A percentile compares a stretch with the other conserved stretches of the same genome.
Evolutionary conservation across 805 yeast species (phyloP).

Genomic region (Candida krabiensis): DNA sequence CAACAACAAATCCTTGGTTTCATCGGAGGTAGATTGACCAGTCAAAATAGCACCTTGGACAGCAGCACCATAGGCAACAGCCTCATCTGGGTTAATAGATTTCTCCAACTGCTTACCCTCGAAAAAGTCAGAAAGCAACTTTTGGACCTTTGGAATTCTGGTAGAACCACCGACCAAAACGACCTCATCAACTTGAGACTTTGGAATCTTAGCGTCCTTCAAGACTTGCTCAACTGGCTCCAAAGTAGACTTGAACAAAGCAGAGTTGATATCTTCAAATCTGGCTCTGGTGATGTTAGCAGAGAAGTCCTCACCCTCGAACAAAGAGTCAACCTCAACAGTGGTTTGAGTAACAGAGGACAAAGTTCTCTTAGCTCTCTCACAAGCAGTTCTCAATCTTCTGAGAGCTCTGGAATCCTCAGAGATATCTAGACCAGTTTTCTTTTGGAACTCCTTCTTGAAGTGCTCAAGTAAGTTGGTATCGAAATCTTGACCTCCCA

Average conservation of each 20-base stretch:
- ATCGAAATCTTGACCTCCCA: constrained; percentile 99
- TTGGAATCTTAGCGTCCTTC: constrained; percentile 85
- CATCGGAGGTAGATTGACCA: constrained; percentile 85
- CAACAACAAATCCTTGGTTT: constrained; percentile 92
- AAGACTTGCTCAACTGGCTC: constrained; percentile 94
- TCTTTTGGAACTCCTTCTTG: constrained; percentile 87
- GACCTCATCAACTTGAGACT: constrained; percentile 87
- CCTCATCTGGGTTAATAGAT: constrained; percentile 98
- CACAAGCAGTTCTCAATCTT: constrained; percentile 98
- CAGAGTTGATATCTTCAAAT: constrained; percentile 94
- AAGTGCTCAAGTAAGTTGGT: constrained; percentile 92
- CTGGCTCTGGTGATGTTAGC: constrained; percentile 95
- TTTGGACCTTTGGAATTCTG: constrained; percentile 98
- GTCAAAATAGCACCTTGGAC: constrained; percentile 99
- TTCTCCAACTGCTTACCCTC: constrained; percentile 96
- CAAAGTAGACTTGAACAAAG: constrained; percentile 88
- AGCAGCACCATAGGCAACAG: constrained; percentile 99
- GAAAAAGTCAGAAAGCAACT: constrained; percentile 89
- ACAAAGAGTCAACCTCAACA: constrained; percentile 93
- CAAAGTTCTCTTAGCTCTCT: constrained; percentile 97
- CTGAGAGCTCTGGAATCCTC: constrained; percentile 93
- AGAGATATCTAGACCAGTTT: constrained; percentile 89
- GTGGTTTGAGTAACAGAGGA: constrained; percentile 96
- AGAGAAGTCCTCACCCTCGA: constrained; percentile 94
- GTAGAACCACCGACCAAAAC: constrained; percentile 98